Evolutionary conservation across 2,329 filamentous ascomycete species (phyloP).

Genomic region (Ambrosiella beaveri): DNA sequence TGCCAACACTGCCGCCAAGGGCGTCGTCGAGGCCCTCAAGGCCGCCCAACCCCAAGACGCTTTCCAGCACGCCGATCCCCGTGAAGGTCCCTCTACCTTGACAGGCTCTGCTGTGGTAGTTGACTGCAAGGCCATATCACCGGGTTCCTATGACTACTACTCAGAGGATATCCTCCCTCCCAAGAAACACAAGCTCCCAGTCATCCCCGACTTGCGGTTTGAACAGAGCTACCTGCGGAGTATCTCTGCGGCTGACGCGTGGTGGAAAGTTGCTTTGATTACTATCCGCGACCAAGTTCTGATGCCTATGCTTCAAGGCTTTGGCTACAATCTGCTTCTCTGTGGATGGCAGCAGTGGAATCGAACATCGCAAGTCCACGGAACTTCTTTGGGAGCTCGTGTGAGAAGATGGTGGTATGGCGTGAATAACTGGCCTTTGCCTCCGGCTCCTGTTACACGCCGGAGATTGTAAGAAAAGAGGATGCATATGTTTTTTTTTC

Average conservation of each 20-base stretch:
- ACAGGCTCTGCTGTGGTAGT: constrained; percentile 7
- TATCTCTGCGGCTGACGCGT: constrained; percentile 61
- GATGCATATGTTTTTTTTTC: neutral
- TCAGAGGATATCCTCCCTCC: constrained; percentile 47
- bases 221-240: constrained; percentile 96
- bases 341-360: constrained; percentile 89
- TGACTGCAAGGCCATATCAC: constrained; percentile 6
- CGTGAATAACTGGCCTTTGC: constrained; percentile 78
- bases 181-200: constrained; percentile 32
- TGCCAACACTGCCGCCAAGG: constrained; percentile 3
- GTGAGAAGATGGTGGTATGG: constrained; percentile 87
- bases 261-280: constrained; percentile 66
- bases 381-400: constrained; percentile 57
- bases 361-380: constrained; percentile 55
- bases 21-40: constrained; percentile 12
- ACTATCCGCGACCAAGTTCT: constrained; percentile 81
- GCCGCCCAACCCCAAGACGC: constrained; percentile 12
- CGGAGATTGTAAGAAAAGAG: constrained; percentile 7
- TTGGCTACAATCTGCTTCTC: constrained; percentile 72
- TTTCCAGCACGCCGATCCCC: constrained; percentile 11
- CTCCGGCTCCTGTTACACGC: constrained; percentile 18
- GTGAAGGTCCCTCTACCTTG: constrained; percentile 10
- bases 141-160: constrained; percentile 42
- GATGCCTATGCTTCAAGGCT: constrained; percentile 73
- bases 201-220: constrained; percentile 79